Base-by-base conservation (phyloP, 2,329 filamentous ascomycete genomes). In the Fusarium fracticaudum region DNA sequence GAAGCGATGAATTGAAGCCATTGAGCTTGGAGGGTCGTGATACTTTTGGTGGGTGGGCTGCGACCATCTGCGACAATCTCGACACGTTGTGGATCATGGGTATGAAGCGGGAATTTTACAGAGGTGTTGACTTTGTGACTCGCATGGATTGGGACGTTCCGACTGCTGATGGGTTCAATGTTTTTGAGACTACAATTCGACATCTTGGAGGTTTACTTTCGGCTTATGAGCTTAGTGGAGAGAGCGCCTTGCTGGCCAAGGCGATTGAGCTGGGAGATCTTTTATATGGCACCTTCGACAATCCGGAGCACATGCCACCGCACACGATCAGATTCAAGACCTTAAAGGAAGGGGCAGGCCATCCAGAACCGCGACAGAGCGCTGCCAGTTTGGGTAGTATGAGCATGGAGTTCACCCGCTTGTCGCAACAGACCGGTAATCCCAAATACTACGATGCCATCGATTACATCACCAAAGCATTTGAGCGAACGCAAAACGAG, bases 1-100 rank as follows among this genome's bases (percentile, higher is more conserved):
- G 87, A 67, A 85, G 86, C 47, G 90, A 92, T 78, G 91, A 91
- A 76, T 80, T 92, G 48, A 83, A 83, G 50, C 90, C 90, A 3
- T 71, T 92, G 26, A 85, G 84, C 35, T 85, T 86, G 17, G 69
- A 78, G 12, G 82, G 80, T 40, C 83, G 85, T 43, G 85, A 91
- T 73, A 85, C 87, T 18, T 91, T 91, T 79, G 88, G 87, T 24
- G 90, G 90, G 17, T 92, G 90, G 90, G 89, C 87, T 17, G 90
- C 90, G 2, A 91, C 89, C 12, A 82, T 91, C 65, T 88, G 91
- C 45, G 90, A 91, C 77, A 84, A 88, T 22, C 84, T 92, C 60
- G 91, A 93, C 77, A 90, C 89, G 6, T 81, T 93, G 22, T 93
- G 91, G 90, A 90, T 93, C 63, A 89, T 93, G 87, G 91, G 86